Evolutionary conservation across 495 filamentous ascomycete genomes (phyloP), one percentile per base, ranked within the genome.

Genomic region (Penicillium alfredii): DNA sequence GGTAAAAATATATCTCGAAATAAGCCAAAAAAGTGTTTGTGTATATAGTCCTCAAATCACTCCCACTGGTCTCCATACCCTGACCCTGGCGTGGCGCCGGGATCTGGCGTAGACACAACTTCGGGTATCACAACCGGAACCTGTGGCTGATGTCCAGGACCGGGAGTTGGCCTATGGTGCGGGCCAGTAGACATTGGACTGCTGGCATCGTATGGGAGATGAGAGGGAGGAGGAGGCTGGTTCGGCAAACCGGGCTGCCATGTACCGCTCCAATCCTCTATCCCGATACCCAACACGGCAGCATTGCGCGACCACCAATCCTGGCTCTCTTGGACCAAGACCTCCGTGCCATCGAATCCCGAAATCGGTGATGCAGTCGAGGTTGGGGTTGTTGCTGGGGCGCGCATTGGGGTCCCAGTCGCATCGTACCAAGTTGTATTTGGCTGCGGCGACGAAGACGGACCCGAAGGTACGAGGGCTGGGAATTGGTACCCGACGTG

Each of bases 271-370:
- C 76, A 79, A 33, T 63, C 69, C 12, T 70, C 72, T 35, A 72
- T 64, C 7, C 63, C 71, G 8, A 71, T 38, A 6, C 53, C 56
- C 25, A 73, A 45, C 5, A 56, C 55, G 12, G 59, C 61, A 7
- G 72, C 60, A 42, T 77, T 73, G 5, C 61, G 56, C 26, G 73
- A 51, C 76, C 74, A 79, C 76, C 76, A 80, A 22, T 78, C 68
- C 32, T 76, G 76, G 37, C 68, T 74, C 27, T 74, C 69, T 30
- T 72, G 66, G 5, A 77, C 66, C 13, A 75, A 42, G 4, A 66
- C 65, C 7, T 74, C 68, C 3, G 71, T 53, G 4, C 60, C 62
- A 8, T 69, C 68, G 14, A 76, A 63, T 15, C 52, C 51, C 4
- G 67, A 46, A 14, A 60, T 42, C 8, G 69, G 60, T 1, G 64